phyloP scores from a whole-genome alignment of 2,329 filamentous ascomycete species.

The Trematosphaeria pertusa region DNA sequence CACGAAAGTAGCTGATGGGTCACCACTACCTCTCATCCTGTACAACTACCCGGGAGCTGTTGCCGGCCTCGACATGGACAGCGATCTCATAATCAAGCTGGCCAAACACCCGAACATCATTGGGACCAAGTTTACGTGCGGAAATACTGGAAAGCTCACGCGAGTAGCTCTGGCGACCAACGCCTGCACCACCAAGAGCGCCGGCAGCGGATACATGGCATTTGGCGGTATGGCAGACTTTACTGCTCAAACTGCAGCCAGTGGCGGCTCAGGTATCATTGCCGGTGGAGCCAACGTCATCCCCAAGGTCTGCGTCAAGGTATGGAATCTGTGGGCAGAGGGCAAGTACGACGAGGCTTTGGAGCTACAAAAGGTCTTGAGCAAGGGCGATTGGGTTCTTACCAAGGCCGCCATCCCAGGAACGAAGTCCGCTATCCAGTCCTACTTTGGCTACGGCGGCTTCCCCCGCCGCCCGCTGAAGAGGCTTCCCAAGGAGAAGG shows the following conservation, averaged over 20 bases:
- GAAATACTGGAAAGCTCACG: constrained; percentile 87
- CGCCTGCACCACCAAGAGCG: constrained; percentile 68
- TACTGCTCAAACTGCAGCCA: constrained; percentile 79
- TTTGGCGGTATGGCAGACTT: constrained; percentile 91
- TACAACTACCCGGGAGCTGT: constrained; percentile 94
- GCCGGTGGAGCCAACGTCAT: constrained; percentile 86
- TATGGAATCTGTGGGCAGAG: constrained; percentile 77
- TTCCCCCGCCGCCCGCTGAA: constrained; percentile 76
- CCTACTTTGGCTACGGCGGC: constrained; percentile 82
- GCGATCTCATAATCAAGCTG: constrained; percentile 81
- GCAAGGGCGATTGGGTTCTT: constrained; percentile 80
- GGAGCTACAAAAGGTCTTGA: constrained; percentile 77
- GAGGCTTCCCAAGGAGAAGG: constrained; percentile 65
- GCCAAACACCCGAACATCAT: constrained; percentile 83
- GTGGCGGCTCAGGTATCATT: constrained; percentile 83
- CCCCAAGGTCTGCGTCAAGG: constrained; percentile 78
- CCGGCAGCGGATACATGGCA: constrained; percentile 71
- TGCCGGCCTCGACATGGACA: constrained; percentile 87
- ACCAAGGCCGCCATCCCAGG: constrained; percentile 84
- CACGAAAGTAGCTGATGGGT: constrained; percentile 74
- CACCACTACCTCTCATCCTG: constrained; percentile 78
- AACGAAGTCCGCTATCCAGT: constrained; percentile 84
- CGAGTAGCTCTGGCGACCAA: constrained; percentile 76
- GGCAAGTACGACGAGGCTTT: constrained; percentile 79
- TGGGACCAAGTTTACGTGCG: constrained; percentile 91